Conservation (phyloP, 495 filamentous ascomycete species). For the Pseudomonodictys pantanalensis region DNA sequence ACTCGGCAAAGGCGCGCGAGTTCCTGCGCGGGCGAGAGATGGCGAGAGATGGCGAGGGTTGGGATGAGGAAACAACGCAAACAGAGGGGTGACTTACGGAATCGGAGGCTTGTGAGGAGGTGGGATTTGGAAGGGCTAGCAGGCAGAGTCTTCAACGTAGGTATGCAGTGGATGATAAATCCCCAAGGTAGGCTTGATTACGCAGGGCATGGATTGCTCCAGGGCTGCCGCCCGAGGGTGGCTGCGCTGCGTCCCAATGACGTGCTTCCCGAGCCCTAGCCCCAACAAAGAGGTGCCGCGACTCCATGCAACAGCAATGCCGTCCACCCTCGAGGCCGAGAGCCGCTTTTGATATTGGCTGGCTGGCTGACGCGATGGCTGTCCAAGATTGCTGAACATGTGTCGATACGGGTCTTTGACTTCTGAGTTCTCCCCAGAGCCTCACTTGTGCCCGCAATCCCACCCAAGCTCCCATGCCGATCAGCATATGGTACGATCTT, state of each 20-base stretch:
- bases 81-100: conserved; percentile 13
- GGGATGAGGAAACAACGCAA: not conserved
- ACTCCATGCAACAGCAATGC: not conserved
- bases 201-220: too few species aligned
- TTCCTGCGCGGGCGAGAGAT: conserved; percentile 3
- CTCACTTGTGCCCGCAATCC: not conserved
- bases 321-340: too few species aligned
- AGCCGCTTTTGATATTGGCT: too few species aligned
- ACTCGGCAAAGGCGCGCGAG: conserved; percentile 17
- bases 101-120: not conserved
- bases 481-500: conserved; percentile 9
- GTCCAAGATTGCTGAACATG: too few species aligned
- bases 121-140: not conserved
- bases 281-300: conserved; percentile 1
- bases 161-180: conserved; percentile 16
- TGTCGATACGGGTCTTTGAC: too few species aligned
- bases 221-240: too few species aligned
- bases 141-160: not conserved
- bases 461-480: not conserved
- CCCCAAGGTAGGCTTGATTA: conserved; percentile 10
- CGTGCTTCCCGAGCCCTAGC: conserved; percentile 10
- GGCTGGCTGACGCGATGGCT: too few species aligned
- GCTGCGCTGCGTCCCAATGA: conserved; percentile 1
- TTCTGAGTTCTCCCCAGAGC: not conserved
- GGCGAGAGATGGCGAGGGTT: not conserved